Evolutionary conservation across 352 stramenopile species (phyloP).

Genomic region (Globisporangium paddicum): DNA sequence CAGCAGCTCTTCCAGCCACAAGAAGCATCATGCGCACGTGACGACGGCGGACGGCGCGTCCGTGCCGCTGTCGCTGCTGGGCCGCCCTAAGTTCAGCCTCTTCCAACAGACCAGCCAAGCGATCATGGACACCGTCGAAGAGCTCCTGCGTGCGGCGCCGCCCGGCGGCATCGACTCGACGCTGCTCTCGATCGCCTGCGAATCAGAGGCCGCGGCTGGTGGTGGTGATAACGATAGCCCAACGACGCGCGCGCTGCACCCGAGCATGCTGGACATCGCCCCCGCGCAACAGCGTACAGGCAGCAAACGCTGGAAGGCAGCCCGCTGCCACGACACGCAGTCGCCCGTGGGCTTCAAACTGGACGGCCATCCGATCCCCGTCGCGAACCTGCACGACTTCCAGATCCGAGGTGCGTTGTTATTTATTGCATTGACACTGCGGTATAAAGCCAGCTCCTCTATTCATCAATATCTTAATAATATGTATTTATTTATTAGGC

Average conservation of each 20-base stretch:
- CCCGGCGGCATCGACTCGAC: neutral
- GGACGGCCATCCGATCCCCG: conserved; percentile 43
- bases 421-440: neutral
- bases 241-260: conserved; percentile 56
- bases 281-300: conserved; percentile 5
- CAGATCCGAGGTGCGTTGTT: conserved; percentile 37
- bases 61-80: conserved; percentile 56
- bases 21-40: conserved; percentile 8
- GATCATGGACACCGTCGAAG: conserved; percentile 64
- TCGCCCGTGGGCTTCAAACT: conserved; percentile 78
- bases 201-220: neutral
- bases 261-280: conserved; percentile 59
- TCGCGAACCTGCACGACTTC: conserved; percentile 58
- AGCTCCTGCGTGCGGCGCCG: conserved; percentile 19
- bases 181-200: conserved; percentile 4
- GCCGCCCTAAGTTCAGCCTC: conserved; percentile 84
- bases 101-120: conserved; percentile 77
- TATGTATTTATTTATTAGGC: conserved; percentile 5
- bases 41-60: conserved; percentile 8
- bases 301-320: conserved; percentile 55
- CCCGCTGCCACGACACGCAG: conserved; percentile 51
- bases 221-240: conserved; percentile 26
- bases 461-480: neutral
- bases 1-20: neutral
- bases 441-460: neutral